These are phyloP conservation scores for Vitis rotundifolia DNA, from an alignment of 164 flowering plant species.

Conservation along the genomic window DNA sequence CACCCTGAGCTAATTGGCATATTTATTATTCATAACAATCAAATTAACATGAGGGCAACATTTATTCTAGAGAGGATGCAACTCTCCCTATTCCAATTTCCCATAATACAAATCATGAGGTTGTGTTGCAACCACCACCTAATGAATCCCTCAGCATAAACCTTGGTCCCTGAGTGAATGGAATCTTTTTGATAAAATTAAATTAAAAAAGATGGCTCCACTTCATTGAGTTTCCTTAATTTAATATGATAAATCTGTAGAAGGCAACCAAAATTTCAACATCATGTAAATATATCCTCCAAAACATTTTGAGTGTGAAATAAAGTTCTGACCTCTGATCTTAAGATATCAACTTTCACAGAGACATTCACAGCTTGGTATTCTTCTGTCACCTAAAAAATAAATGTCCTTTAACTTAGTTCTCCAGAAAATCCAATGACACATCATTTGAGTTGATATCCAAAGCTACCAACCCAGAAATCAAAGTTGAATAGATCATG, in stretches of 20 bases:
- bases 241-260: not conserved
- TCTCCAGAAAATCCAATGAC: slow-evolving; percentile 15
- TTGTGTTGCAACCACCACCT: not conserved
- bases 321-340: slow-evolving; percentile 64
- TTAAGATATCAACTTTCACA: slow-evolving; percentile 64
- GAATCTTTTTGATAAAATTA: not conserved
- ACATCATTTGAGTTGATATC: slow-evolving; percentile 13
- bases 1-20: not conserved
- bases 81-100: not conserved
- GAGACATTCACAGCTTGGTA: slow-evolving; percentile 90
- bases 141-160: not conserved
- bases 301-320: not conserved
- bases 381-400: slow-evolving; percentile 80
- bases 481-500: slow-evolving; percentile 95
- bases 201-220: not conserved
- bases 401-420: slow-evolving; percentile 5
- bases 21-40: no score
- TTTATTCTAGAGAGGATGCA: not conserved
- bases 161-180: not conserved
- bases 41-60: not conserved
- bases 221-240: not conserved
- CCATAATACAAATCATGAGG: not conserved
- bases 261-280: slow-evolving; percentile 1
- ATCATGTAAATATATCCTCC: not conserved
- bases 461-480: slow-evolving; percentile 82